Evolutionary conservation across 2,329 filamentous ascomycete species (phyloP).

Genomic region (Fusarium phyllophilum): DNA sequence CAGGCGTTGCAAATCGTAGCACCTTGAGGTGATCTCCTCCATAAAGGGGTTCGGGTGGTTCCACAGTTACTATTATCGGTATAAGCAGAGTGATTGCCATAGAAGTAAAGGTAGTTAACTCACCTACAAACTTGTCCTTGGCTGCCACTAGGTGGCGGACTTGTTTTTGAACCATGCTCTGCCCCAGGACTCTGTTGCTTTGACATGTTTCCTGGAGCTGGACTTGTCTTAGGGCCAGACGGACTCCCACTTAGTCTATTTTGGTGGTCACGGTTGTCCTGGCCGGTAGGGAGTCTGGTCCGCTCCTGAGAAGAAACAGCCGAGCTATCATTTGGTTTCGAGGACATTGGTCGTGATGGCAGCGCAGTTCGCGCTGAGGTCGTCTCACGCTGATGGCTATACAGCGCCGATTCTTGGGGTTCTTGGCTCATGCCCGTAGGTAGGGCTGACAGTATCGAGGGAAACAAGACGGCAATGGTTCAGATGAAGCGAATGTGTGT

Average conservation of each 20-base stretch:
- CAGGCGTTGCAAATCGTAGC: slow-evolving; percentile 98
- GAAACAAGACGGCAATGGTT: slow-evolving; percentile 1
- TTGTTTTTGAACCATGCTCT: slow-evolving; percentile 36
- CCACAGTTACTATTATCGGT: slow-evolving; percentile 80
- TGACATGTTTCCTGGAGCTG: slow-evolving; percentile 39
- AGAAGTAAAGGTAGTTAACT: slow-evolving; percentile 37
- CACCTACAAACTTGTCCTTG: slow-evolving; percentile 76
- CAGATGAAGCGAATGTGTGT: slow-evolving; percentile 2
- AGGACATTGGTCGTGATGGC: slow-evolving; percentile 52
- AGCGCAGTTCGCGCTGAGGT: slow-evolving; percentile 50
- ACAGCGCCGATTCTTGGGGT: slow-evolving; percentile 38
- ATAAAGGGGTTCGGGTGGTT: slow-evolving; percentile 92
- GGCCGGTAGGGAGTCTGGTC: slow-evolving; percentile 38
- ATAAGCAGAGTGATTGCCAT: slow-evolving; percentile 4
- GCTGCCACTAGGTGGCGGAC: slow-evolving; percentile 33
- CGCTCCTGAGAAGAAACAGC: slow-evolving; percentile 31
- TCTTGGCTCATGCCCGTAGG: slow-evolving; percentile 48
- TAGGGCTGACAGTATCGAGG: slow-evolving; percentile 13
- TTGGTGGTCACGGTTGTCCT: slow-evolving; percentile 33
- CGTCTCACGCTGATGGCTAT: slow-evolving; percentile 47
- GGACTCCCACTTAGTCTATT: slow-evolving; percentile 42
- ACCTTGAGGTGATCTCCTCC: slow-evolving; percentile 91
- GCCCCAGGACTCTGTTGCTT: slow-evolving; percentile 47
- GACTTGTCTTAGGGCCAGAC: slow-evolving; percentile 42
- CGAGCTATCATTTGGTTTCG: slow-evolving; percentile 43